Percentiles rank a stretch among this genome's conserved stretches.
These are phyloP conservation scores for Penicillium psychrosexuale DNA, from an alignment of 2,329 filamentous ascomycete species.

Conservation along the genomic window DNA sequence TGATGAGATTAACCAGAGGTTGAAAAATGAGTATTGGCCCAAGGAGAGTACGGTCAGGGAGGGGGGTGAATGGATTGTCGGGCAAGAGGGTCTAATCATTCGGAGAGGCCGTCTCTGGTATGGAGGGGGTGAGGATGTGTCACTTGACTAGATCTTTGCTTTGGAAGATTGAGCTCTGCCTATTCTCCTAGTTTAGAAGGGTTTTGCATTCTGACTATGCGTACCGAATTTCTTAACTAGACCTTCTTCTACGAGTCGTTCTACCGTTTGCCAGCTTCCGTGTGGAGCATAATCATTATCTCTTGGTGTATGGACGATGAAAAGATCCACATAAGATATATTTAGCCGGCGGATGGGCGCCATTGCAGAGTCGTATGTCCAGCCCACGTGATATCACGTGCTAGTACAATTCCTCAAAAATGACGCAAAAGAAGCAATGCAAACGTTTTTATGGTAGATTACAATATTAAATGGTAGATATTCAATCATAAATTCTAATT, in stretches of 20 bases:
- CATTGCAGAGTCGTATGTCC: neutral
- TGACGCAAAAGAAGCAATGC: neutral
- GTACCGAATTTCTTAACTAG: neutral
- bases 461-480: neutral
- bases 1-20: conserved; percentile 70
- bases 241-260: no score
- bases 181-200: neutral
- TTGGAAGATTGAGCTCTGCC: no score
- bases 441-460: neutral
- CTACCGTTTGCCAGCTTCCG: no score
- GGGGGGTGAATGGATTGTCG: conserved; percentile 75
- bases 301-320: no score
- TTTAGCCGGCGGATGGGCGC: neutral
- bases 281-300: no score
- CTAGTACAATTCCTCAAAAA: neutral
- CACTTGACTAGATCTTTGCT: neutral
- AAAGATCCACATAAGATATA: neutral
- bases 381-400: neutral
- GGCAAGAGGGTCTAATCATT: conserved; percentile 72
- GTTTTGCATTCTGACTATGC: neutral
- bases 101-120: conserved; percentile 80
- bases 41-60: conserved; percentile 40
- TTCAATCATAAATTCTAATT: neutral
- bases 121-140: conserved; percentile 72
- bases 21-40: conserved; percentile 69